These are phyloP conservation scores for Yarrowia keelungensis DNA, from an alignment of 805 yeast species.

Conservation along the genomic window DNA sequence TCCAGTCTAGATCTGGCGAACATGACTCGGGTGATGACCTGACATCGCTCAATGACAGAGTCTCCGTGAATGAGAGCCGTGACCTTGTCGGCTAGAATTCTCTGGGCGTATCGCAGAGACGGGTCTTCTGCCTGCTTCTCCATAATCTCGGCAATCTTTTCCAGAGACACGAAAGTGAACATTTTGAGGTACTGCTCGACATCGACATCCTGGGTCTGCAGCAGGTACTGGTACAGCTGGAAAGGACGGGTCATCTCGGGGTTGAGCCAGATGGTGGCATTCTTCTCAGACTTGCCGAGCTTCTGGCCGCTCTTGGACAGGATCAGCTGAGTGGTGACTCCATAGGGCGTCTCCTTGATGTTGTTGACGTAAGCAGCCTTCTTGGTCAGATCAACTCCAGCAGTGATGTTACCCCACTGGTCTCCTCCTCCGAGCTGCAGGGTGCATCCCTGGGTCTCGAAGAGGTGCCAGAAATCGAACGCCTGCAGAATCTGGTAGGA, in stretches of 20 bases:
- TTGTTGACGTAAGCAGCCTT: constrained; percentile 42
- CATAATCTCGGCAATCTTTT: constrained; percentile 62
- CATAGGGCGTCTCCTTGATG: constrained; percentile 57
- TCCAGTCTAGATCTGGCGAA: constrained; percentile 61
- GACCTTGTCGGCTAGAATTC: constrained; percentile 79
- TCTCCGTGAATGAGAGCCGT: constrained; percentile 87
- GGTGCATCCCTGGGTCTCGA: constrained; percentile 62
- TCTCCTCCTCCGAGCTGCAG: constrained; percentile 94
- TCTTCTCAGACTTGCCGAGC: constrained; percentile 97
- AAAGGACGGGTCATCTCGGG: constrained; percentile 76
- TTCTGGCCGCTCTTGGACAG: constrained; percentile 90
- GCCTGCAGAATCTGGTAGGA: constrained; percentile 93
- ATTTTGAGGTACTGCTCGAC: constrained; percentile 71
- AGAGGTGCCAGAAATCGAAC: constrained; percentile 86
- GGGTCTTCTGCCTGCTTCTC: constrained; percentile 63
- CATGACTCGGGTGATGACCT: constrained; percentile 68
- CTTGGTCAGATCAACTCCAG: constrained; percentile 77
- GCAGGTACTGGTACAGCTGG: constrained; percentile 84
- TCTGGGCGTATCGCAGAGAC: constrained; percentile 74
- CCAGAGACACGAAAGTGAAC: constrained; percentile 78
- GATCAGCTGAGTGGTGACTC: constrained; percentile 87
- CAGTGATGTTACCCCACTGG: constrained; percentile 98
- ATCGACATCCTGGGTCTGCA: constrained; percentile 78
- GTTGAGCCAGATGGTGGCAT: constrained; percentile 84
- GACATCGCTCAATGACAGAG: constrained; percentile 69